phyloP scores from a whole-genome alignment of 139 green algal genomes.

The Dunaliella primolecta region DNA sequence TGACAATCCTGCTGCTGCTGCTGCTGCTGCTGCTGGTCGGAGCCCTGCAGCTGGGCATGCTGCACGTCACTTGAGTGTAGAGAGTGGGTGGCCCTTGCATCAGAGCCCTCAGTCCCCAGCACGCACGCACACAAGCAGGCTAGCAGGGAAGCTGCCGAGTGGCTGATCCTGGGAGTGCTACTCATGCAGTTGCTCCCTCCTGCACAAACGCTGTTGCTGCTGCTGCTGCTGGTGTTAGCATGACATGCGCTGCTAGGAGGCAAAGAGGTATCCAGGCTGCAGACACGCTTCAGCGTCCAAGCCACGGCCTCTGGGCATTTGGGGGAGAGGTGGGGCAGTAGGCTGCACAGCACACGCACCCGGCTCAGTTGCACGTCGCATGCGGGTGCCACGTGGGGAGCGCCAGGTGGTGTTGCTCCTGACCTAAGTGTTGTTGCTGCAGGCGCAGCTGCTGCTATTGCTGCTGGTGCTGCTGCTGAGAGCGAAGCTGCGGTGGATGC shows the following conservation, averaged over 20 bases:
- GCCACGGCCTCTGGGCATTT: background rate
- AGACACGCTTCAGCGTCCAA: background rate
- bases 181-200: background rate
- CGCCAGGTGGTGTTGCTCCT: background rate
- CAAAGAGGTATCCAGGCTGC: background rate
- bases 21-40: background rate
- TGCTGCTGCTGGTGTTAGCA: background rate
- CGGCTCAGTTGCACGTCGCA: background rate
- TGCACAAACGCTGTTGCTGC: background rate
- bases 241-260: background rate
- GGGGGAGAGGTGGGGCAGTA: background rate
- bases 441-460: background rate
- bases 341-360: background rate
- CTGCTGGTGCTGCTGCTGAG: background rate
- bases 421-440: background rate
- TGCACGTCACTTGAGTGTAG: no score
- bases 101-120: no score
- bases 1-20: background rate
- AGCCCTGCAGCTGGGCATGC: no score
- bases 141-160: background rate
- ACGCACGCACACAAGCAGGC: background rate
- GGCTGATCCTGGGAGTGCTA: background rate
- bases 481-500: no score
- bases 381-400: background rate
- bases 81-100: no score